Percentiles rank a stretch among this genome's conserved stretches.
Conservation (phyloP, 192 early-diverging fungal genomes). For the Coemansia sp. region DNA sequence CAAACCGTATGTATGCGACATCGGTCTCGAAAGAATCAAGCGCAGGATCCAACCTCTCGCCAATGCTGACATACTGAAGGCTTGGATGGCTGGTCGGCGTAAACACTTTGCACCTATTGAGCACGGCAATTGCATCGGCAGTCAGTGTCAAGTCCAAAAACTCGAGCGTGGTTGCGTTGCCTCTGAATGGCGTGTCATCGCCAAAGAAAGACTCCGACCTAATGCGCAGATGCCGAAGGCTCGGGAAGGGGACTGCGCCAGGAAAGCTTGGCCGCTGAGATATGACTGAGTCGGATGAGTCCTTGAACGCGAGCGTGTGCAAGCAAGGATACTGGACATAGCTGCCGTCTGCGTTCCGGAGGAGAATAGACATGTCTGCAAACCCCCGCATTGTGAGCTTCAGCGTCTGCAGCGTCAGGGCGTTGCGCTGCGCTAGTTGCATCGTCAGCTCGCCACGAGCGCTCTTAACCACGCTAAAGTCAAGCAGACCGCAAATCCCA, state of each 20-base stretch:
- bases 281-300: too few relatives aligned
- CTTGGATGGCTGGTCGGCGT: constrained; percentile 1
- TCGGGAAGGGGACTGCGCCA: not conserved
- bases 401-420: not conserved
- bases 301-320: not conserved
- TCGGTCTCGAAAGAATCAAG: not conserved
- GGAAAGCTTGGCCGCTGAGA: not conserved
- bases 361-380: too few relatives aligned
- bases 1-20: not conserved
- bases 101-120: not conserved
- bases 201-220: not conserved
- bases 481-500: too few relatives aligned
- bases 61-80: not conserved
- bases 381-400: too few relatives aligned
- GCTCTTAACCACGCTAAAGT: too few relatives aligned
- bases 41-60: too few relatives aligned
- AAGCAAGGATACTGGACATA: not conserved
- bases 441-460: too few relatives aligned
- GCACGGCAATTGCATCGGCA: not conserved
- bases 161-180: not conserved
- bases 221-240: not conserved
- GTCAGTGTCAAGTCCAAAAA: not conserved
- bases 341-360: not conserved
- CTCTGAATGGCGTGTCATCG: not conserved
- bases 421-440: too few relatives aligned